Evolutionary conservation across 2,329 filamentous ascomycete species (phyloP), one percentile per base, ranked within the genome.

Genomic region (Tolypocladium inflatum): DNA sequence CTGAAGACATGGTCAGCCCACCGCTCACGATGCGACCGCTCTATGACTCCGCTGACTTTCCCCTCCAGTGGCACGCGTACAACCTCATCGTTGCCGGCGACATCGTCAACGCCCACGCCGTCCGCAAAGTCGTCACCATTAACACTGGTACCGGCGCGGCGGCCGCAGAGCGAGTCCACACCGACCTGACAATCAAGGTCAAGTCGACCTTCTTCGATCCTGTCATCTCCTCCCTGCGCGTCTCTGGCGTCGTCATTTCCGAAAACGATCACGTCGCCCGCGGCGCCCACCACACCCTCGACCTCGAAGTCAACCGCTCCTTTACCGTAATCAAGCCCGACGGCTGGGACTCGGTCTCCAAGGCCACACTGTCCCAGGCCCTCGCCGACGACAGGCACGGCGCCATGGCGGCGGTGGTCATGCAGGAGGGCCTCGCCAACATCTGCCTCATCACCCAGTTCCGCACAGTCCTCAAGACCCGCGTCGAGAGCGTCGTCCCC

Each of bases 311-410:
- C 59, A 86, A 94, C 66, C 83, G 92, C 48, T 87, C 91, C 55
- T 97, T 97, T 66, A 93, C 89, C 8, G 72, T 99, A 9, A 88
- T 91, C 75, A 97, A 97, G 74, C 82, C 83, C 43, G 87, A 73
- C 57, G 74, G 91, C 48, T 99, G 94, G 94, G 94, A 99, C 72
- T 92, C 88, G 64, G 86, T 99, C 13, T 90, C 92, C 4, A 77
- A 88, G 54, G 86, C 89, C 59, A 87, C 89, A 52, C 80, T 99
- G 13, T 79, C 83, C 58, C 90, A 96, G 70, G 88, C 91, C 1
- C 80, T 93, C 17, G 86, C 90, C 65, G 85, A 89, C 64, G 87
- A 90, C 63, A 86, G 87, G 67, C 86, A 89, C 61, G 91, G 91
- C 1, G 88, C 93, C 61, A 81, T 96, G 21, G 90, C 91, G 57